A percentile compares a stretch with the other conserved stretches of the same genome.
phyloP scores from a whole-genome alignment of 2,329 filamentous ascomycete genomes.

The Passalora sequoiae region DNA sequence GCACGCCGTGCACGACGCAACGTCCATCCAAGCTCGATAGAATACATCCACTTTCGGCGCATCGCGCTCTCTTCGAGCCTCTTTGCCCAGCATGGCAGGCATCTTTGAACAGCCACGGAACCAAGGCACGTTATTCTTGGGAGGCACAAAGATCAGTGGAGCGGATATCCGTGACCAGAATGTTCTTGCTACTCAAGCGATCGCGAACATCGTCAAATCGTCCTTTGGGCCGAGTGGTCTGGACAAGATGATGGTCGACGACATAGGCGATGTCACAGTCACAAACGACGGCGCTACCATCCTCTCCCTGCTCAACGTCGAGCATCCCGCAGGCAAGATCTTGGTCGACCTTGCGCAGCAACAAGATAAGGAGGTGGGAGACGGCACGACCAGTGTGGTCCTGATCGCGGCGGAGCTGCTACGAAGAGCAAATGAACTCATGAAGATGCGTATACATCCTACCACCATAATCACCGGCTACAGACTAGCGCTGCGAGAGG shows the following conservation, averaged over 20 bases:
- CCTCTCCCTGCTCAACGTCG: conserved; percentile 87
- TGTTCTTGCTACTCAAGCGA: conserved; percentile 91
- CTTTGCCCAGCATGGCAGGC: conserved; percentile 64
- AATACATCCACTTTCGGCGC: too few relatives aligned
- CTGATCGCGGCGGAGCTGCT: conserved; percentile 94
- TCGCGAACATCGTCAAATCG: conserved; percentile 97
- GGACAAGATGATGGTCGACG: conserved; percentile 99
- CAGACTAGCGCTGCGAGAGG: conserved; percentile 88
- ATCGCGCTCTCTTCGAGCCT: not conserved
- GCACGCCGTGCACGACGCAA: too few relatives aligned
- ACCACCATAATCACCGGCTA: conserved; percentile 99
- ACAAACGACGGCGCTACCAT: conserved; percentile 99
- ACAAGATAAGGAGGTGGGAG: conserved; percentile 97
- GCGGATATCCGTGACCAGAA: conserved; percentile 97
- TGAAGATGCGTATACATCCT: conserved; percentile 99
- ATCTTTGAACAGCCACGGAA: conserved; percentile 95
- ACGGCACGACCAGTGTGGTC: conserved; percentile 96
- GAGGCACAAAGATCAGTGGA: conserved; percentile 95
- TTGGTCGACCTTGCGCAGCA: conserved; percentile 95
- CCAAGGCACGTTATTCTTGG: conserved; percentile 88
- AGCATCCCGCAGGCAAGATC: conserved; percentile 97
- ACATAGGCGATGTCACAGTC: conserved; percentile 98
- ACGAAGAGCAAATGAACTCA: conserved; percentile 89
- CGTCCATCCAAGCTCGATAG: too few relatives aligned
- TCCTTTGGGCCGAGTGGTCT: conserved; percentile 95